These are phyloP conservation scores for Beauveria medogensis DNA, from an alignment of 2,329 filamentous ascomycete species.

Conservation along the genomic window DNA sequence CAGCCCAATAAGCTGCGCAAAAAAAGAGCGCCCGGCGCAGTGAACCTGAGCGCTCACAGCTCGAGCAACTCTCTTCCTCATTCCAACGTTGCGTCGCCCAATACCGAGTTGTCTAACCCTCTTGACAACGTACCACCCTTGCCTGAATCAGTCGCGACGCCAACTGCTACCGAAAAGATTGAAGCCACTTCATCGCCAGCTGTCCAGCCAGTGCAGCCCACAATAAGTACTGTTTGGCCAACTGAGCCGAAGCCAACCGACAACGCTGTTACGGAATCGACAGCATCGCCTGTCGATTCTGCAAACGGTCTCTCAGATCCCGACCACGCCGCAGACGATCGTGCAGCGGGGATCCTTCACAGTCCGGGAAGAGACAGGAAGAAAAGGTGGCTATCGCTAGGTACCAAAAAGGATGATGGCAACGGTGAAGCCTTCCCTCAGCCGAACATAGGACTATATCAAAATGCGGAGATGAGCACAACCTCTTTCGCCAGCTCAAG, in stretches of 20 bases:
- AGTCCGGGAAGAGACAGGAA: constrained; percentile 60
- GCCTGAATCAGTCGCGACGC: constrained; percentile 15
- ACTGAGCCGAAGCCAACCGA: constrained; percentile 21
- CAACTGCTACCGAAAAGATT: constrained; percentile 10
- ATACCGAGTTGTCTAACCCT: constrained; percentile 37
- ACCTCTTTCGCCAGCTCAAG: constrained; percentile 59
- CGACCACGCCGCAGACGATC: constrained; percentile 59
- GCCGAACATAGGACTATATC: constrained; percentile 50
- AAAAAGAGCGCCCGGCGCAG: constrained; percentile 66
- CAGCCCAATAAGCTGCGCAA: constrained; percentile 89
- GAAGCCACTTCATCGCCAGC: constrained; percentile 11
- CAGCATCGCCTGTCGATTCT: constrained; percentile 68
- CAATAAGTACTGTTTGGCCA: constrained; percentile 2
- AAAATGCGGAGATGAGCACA: constrained; percentile 56
- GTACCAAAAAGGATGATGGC: constrained; percentile 49
- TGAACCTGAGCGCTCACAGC: constrained; percentile 83
- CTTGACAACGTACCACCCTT: constrained; percentile 28
- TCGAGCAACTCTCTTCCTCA: constrained; percentile 66
- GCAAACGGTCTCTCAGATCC: constrained; percentile 76
- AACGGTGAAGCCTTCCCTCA: constrained; percentile 36
- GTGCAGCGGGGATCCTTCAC: constrained; percentile 25
- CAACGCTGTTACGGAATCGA: constrained; percentile 53
- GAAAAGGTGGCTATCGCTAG: constrained; percentile 64
- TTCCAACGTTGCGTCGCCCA: constrained; percentile 38
- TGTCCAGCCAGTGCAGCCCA: constrained; percentile 12